These are phyloP conservation scores for Trichoderma asperellum DNA, from an alignment of 2,329 filamentous ascomycete species.

Conservation along the genomic window DNA sequence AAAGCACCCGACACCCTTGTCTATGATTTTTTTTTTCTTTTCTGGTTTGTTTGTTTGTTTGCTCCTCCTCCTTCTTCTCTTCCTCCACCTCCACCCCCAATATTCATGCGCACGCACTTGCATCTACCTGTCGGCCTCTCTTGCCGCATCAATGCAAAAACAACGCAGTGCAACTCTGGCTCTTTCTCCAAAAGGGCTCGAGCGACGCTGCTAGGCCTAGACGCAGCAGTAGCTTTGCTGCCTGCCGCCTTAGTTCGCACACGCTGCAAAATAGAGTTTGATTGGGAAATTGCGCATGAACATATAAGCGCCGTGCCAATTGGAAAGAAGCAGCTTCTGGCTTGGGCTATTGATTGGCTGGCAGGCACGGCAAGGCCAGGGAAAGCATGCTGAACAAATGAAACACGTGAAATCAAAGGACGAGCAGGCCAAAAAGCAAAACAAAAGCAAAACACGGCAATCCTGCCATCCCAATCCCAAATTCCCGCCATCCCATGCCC, in stretches of 20 bases:
- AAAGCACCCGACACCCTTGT: neutral
- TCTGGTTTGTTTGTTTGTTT: too few species aligned
- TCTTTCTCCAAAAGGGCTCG: neutral
- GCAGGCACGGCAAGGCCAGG: neutral
- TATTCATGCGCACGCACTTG: neutral
- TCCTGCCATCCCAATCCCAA: neutral
- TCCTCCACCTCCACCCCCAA: neutral
- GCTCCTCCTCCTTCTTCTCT: neutral
- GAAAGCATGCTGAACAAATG: neutral
- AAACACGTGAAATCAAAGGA: too few species aligned
- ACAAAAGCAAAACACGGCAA: neutral
- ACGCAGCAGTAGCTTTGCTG: neutral
- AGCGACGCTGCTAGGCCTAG: neutral
- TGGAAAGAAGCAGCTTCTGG: too few species aligned
- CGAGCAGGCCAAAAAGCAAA: neutral
- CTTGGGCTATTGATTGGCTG: neutral
- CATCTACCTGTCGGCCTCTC: neutral
- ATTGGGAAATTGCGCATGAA: neutral
- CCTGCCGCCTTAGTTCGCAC: neutral
- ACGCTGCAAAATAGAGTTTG: slow-evolving; percentile 6
- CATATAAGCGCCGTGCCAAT: neutral
- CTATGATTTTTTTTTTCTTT: neutral
- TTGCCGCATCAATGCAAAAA: neutral
- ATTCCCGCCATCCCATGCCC: neutral
- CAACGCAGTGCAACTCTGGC: neutral